These are phyloP conservation scores for Logfia minima DNA, from an alignment of 129 eudicot genomes.

Conservation along the genomic window DNA sequence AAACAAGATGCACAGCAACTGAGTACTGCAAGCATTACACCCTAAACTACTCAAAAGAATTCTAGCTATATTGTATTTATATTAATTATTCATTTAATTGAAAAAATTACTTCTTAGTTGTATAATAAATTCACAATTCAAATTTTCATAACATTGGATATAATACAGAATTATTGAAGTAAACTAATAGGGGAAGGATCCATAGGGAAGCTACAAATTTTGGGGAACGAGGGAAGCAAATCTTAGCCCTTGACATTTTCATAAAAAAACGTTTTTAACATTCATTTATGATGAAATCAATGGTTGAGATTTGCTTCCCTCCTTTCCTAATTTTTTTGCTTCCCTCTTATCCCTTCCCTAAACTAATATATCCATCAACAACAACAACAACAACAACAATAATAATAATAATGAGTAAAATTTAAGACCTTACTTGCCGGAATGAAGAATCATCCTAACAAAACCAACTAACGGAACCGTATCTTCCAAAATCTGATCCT, in stretches of 20 bases:
- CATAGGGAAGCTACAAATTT: no score
- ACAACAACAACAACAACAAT: not conserved
- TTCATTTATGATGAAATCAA: no score
- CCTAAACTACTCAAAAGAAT: not conserved
- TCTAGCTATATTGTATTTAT: not conserved
- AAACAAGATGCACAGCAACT: not conserved
- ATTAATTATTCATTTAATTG: not conserved
- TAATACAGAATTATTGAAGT: not conserved
- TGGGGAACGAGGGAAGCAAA: no score
- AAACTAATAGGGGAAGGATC: no score
- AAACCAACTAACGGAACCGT: conserved; percentile 92
- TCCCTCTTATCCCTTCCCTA: no score
- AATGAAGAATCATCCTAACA: conserved; percentile 96
- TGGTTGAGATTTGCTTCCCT: no score
- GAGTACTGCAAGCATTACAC: not conserved
- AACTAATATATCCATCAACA: not conserved
- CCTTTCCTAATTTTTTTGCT: no score
- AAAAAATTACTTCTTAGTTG: not conserved
- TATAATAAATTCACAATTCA: not conserved
- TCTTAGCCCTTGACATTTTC: no score
- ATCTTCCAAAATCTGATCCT: conserved; percentile 84
- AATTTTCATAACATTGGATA: not conserved
- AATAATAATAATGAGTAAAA: not conserved
- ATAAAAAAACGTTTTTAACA: no score
- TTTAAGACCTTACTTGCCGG: conserved; percentile 63